These are phyloP conservation scores for Daldinia bambusicola DNA, from an alignment of 495 filamentous ascomycete species.

Conservation along the genomic window DNA sequence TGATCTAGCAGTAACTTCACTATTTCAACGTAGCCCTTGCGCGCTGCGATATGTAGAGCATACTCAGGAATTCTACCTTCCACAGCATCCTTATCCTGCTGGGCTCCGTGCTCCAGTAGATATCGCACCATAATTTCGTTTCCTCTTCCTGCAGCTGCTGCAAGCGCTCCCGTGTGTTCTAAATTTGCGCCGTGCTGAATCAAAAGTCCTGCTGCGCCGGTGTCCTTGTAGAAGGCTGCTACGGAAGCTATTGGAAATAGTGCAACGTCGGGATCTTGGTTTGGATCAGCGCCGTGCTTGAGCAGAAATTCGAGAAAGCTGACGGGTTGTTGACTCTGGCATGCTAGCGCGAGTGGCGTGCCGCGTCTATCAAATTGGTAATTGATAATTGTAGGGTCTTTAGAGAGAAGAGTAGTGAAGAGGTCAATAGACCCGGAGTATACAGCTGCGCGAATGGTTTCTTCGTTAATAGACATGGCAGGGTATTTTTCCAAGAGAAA, in stretches of 20 bases:
- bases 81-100: neutral
- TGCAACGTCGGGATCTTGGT: neutral
- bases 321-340: neutral
- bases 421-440: conserved; percentile 1
- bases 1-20: neutral
- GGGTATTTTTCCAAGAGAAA: neutral
- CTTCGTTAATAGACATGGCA: neutral
- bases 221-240: neutral
- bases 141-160: neutral
- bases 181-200: neutral
- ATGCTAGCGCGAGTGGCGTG: neutral
- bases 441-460: neutral
- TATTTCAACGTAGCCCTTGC: neutral
- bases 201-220: neutral
- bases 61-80: neutral
- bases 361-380: conserved; percentile 2
- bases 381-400: neutral
- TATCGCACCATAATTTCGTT: neutral
- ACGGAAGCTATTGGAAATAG: neutral
- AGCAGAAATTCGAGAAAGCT: neutral
- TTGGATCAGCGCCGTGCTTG: neutral
- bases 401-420: neutral
- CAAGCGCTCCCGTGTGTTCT: neutral
- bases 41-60: neutral
- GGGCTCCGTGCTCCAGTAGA: neutral